Base-by-base conservation (phyloP, 805 yeast genomes). In the Cyberlindnera mycetangii region DNA sequence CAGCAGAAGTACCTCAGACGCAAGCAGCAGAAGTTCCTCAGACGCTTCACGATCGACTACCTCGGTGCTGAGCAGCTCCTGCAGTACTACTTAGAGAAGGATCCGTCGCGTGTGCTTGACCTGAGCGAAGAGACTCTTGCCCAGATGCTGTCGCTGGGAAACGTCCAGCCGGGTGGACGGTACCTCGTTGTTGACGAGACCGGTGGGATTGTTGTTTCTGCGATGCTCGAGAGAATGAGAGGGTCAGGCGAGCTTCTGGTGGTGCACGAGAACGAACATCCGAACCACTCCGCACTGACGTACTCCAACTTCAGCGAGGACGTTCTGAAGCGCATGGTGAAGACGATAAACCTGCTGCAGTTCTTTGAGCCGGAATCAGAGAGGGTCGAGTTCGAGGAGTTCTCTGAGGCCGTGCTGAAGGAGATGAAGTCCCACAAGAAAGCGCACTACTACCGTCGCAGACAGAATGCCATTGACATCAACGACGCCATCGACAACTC, bases 1-100 rank as follows among this genome's bases (percentile, higher is more conserved):
- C 97, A 93, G 64, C 96, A 86, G 54, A 93, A 93, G 67, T 93
- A 93, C 64, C 66, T 92, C 56, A 83, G 84, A 51, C 79, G 99
- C 57, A 93, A 93, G 66, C 95, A 89, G 65, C 89, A 85, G 62
- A 93, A 93, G 69, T 93, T 87, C 61, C 75, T 88, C 45, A 79
- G 95, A 61, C 76, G 88, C 56, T 92, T 93, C 68, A 83, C 89
- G 2, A 81, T 95, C 15, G 88, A 86, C 52, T 79, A 81, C 52
- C 65, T 93, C 40, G 83, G 89, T 16, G 69, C 87, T 17, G 77
- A 85, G 7, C 81, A 80, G 48, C 69, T 93, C 49, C 64, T 92
- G 34, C 83, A 86, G 46, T 85, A 81, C 56, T 84, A 84, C 56
- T 68, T 79, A 35, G 95, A 84, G 45, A 90, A 87, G 61, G 79